Evolutionary conservation across 129 eudicot species (phyloP), one percentile per base, ranked within the genome.

Genomic region (Ambrosia artemisiifolia): DNA sequence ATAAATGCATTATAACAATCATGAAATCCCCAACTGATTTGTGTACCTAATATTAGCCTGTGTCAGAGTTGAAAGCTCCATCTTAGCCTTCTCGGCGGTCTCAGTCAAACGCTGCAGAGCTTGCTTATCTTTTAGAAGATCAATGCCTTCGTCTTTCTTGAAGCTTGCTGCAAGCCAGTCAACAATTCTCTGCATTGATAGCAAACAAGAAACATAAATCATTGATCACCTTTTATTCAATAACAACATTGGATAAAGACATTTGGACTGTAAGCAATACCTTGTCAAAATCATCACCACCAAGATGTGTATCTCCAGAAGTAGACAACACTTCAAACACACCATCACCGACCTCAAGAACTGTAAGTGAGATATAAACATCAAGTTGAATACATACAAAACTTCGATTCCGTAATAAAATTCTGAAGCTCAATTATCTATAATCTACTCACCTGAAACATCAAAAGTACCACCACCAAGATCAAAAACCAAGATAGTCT

Each of bases 401-500:
- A 53, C 20, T 24, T 7, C 17, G 1, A 8, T 11, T 30, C 2
- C 3, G 0, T 32, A 36, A 14, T 6, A 47, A 14, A 2, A 12
- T 11, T 40, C 9, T 67, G 51, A 74, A 49, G 48, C 17, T 46
- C 18, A 18, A 59, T 16, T 16, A 7, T n/a, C 12, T 4, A 17
- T 7, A 59, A 59, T 6, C 5, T 20, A 19, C 73, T 43, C 70
- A 91, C 96, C 96, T 85, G 98, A 93, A 72, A 93, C 98, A 90
- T 93, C 98, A 87, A 93, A 93, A 7, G 98, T 93, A 66, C 98
- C 98, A 83, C 98, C 98, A 71, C 97, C 98, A 79, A 89, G 95
- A 71, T 93, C 96, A 79, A 94, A 94, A 28, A 94, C 98, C 46
- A 94, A 77, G 40, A 90, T 94, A 24, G 99, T 94, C 70, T 94